These are phyloP conservation scores for Persicaria maculosa DNA, from an alignment of 148 eudicot genomes.

Conservation along the genomic window DNA sequence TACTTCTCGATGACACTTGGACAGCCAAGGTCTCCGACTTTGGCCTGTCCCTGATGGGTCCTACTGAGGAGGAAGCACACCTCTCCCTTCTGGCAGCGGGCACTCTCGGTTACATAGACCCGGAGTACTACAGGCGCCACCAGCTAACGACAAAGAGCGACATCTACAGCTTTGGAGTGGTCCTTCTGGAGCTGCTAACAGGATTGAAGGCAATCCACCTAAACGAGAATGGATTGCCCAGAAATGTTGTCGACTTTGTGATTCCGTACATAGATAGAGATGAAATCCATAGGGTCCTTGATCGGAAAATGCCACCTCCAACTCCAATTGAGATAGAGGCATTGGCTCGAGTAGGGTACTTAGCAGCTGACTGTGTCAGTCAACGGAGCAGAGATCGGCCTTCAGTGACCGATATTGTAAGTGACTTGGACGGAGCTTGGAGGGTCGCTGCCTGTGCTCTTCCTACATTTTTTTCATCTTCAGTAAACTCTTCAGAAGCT, in stretches of 20 bases:
- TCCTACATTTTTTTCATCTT: conserved; percentile 29
- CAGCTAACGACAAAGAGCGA: conserved; percentile 61
- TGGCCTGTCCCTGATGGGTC: conserved; percentile 71
- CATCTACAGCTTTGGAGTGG: conserved; percentile 78
- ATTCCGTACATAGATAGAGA: conserved; percentile 53
- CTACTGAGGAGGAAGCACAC: conserved; percentile 42
- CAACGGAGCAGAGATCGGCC: conserved; percentile 55
- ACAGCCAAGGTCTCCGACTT: conserved; percentile 85
- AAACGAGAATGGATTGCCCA: conserved; percentile 57
- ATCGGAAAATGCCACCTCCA: conserved; percentile 55
- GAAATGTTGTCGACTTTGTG: conserved; percentile 64
- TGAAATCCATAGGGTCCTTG: conserved; percentile 62
- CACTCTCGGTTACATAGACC: conserved; percentile 78
- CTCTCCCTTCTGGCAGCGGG: conserved; percentile 61
- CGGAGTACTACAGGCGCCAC: conserved; percentile 69
- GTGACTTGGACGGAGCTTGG: conserved; percentile 56
- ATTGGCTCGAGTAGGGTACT: conserved; percentile 50
- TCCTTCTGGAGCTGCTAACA: conserved; percentile 54
- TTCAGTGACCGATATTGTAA: conserved; percentile 54
- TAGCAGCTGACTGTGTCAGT: conserved; percentile 64
- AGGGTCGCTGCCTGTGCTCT: conserved; percentile 41
- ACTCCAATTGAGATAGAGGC: conserved; percentile 78
- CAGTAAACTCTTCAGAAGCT: conserved; percentile 28
- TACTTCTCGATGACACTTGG: conserved; percentile 60
- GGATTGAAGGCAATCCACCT: conserved; percentile 67